A percentile compares a stretch with the other conserved stretches of the same genome.
These are phyloP conservation scores for Fusarium sambucinum DNA, from an alignment of 2,329 filamentous ascomycete species.

Conservation along the genomic window DNA sequence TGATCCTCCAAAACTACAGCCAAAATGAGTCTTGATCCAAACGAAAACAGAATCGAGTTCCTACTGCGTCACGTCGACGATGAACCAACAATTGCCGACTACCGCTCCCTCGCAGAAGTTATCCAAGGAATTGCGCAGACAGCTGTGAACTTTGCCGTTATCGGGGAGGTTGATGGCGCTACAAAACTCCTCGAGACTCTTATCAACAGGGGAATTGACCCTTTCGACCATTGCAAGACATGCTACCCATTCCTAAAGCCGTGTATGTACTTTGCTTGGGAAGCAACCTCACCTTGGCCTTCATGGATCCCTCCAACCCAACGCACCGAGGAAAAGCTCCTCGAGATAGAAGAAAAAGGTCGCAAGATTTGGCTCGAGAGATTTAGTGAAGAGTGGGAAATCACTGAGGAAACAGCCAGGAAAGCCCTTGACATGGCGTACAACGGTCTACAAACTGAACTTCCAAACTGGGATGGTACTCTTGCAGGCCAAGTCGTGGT, in stretches of 20 bases:
- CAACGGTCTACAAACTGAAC: not conserved
- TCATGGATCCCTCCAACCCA: conserved; percentile 1
- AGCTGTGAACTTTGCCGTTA: conserved; percentile 2
- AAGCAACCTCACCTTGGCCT: conserved; percentile 14
- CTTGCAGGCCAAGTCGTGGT: conserved; percentile 6
- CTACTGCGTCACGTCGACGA: conserved; percentile 8
- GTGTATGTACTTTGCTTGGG: conserved; percentile 25
- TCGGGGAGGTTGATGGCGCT: not conserved
- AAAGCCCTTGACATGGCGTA: conserved; percentile 29
- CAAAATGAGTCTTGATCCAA: not conserved
- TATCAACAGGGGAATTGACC: not conserved
- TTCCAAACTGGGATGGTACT: conserved; percentile 17
- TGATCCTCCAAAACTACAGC: not conserved
- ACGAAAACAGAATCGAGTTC: not conserved
- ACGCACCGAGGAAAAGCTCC: conserved; percentile 1
- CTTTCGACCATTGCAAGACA: not conserved
- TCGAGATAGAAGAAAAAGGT: not conserved
- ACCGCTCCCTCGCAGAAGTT: not conserved
- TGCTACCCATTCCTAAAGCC: conserved; percentile 2
- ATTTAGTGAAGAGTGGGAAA: conserved; percentile 9
- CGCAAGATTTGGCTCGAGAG: conserved; percentile 18
- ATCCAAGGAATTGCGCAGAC: not conserved
- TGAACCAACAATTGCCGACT: conserved; percentile 5
- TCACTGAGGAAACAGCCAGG: conserved; percentile 12
- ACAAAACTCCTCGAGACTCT: not conserved